Evolutionary conservation across 1,284 basidiomycete genomes (phyloP).

Genomic region (Blastosporella zonata): DNA sequence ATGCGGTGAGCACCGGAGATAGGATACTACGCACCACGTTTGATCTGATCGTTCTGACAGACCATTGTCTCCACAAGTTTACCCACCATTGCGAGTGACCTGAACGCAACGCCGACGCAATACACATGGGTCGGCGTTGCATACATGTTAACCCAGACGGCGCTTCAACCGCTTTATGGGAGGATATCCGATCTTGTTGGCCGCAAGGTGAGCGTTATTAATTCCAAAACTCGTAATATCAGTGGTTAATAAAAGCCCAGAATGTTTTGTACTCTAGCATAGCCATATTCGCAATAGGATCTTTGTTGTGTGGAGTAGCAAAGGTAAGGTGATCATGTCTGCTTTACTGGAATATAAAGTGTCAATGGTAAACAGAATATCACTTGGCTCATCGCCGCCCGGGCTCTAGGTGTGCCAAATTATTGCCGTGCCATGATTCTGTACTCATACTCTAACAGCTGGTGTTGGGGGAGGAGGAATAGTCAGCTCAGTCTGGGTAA

Average conservation of each 20-base stretch:
- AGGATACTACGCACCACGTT: conserved; percentile 9
- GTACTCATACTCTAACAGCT: conserved; percentile 31
- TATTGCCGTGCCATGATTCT: neutral
- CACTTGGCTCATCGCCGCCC: conserved; percentile 41
- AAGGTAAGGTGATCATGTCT: conserved; percentile 40
- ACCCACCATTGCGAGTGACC: conserved; percentile 69
- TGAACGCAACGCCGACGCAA: conserved; percentile 60
- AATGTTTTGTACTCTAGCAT: conserved; percentile 67
- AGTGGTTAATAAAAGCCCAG: conserved; percentile 32
- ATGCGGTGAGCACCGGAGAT: conserved; percentile 53
- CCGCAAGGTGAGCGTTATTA: conserved; percentile 50
- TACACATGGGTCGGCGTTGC: conserved; percentile 84
- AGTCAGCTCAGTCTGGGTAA: conserved; percentile 77
- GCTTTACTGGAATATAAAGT: conserved; percentile 9
- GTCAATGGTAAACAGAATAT: conserved; percentile 45
- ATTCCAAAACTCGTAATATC: conserved; percentile 1
- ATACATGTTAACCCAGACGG: conserved; percentile 81
- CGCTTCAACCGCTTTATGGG: conserved; percentile 77
- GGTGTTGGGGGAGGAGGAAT: conserved; percentile 80
- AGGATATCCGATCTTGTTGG: conserved; percentile 74
- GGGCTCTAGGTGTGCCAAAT: conserved; percentile 36
- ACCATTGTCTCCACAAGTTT: conserved; percentile 79
- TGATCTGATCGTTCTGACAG: conserved; percentile 33
- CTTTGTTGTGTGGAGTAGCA: conserved; percentile 67
- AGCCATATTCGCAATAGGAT: conserved; percentile 65